These are phyloP conservation scores for Monilinia fructigena DNA, from an alignment of 2,329 filamentous ascomycete species.

Conservation along the genomic window DNA sequence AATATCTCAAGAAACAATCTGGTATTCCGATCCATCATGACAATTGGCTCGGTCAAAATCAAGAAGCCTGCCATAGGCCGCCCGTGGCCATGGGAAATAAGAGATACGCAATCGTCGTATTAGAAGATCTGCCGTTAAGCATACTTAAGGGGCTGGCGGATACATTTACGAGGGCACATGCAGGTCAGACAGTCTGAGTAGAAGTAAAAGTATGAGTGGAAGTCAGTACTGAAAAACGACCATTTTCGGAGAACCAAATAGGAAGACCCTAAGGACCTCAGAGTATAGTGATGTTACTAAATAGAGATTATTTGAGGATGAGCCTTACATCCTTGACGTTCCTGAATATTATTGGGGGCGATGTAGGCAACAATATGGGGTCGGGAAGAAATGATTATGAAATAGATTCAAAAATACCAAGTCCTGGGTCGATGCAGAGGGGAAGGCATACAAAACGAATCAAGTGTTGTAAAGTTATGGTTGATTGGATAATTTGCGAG, in stretches of 20 bases:
- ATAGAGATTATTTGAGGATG: background rate
- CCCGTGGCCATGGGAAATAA: background rate
- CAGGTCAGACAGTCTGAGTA: conserved; percentile 21
- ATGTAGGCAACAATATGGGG: conserved; percentile 4
- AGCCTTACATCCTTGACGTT: conserved; percentile 7
- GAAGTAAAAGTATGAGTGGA: background rate
- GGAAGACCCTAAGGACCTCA: conserved; percentile 20
- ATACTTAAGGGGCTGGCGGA: conserved; percentile 3
- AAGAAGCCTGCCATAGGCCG: background rate
- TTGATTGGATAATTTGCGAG: conserved; percentile 19
- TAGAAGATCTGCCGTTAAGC: conserved; percentile 4
- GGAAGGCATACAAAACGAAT: background rate
- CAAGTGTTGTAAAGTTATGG: background rate
- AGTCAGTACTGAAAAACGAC: conserved; percentile 7
- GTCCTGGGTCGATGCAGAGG: background rate
- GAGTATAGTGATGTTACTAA: conserved; percentile 6
- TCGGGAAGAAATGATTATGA: background rate
- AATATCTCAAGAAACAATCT: background rate
- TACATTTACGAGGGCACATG: conserved; percentile 19
- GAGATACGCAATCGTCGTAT: conserved; percentile 25
- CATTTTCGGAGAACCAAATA: conserved; percentile 15
- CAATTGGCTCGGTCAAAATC: background rate
- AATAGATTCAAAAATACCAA: background rate
- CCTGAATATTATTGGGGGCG: conserved; percentile 19
- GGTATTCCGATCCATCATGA: background rate